Conservation (phyloP, 768 basidiomycete species). For the Galerina marginata region DNA sequence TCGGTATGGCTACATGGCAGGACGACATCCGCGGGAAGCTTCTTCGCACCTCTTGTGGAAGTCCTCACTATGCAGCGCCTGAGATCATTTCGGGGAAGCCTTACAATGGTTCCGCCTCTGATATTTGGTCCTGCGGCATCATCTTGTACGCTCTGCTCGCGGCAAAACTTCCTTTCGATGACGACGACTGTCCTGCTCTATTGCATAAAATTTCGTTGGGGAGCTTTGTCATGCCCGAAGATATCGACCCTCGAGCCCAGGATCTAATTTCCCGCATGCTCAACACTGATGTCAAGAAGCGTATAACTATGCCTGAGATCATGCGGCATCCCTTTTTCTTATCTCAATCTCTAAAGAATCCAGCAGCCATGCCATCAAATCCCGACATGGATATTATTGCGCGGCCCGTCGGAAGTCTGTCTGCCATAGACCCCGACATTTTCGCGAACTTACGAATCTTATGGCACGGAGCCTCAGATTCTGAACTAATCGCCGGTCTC, state of each 20-base stretch:
- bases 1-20: conserved; percentile 98
- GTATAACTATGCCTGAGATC: conserved; percentile 87
- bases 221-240: conserved; percentile 72
- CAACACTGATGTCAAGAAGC: conserved; percentile 67
- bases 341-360: conserved; percentile 53
- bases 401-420: conserved; percentile 62
- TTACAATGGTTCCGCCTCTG: conserved; percentile 87
- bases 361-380: conserved; percentile 39
- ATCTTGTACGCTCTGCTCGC: conserved; percentile 90
- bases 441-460: conserved; percentile 88
- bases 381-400: conserved; percentile 74
- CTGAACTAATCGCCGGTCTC: conserved; percentile 73
- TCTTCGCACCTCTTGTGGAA: conserved; percentile 88
- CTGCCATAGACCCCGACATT: conserved; percentile 86
- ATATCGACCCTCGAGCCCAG: conserved; percentile 71
- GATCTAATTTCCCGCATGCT: conserved; percentile 86
- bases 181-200: conserved; percentile 79
- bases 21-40: conserved; percentile 50
- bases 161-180: conserved; percentile 91
- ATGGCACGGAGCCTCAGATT: conserved; percentile 85
- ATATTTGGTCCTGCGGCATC: conserved; percentile 97
- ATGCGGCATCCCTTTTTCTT: conserved; percentile 80
- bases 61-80: conserved; percentile 94
- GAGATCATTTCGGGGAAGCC: conserved; percentile 85
- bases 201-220: conserved; percentile 82